These are phyloP conservation scores for Wickerhamiella kurtzmanii DNA, from an alignment of 805 yeast species.

Conservation along the genomic window DNA sequence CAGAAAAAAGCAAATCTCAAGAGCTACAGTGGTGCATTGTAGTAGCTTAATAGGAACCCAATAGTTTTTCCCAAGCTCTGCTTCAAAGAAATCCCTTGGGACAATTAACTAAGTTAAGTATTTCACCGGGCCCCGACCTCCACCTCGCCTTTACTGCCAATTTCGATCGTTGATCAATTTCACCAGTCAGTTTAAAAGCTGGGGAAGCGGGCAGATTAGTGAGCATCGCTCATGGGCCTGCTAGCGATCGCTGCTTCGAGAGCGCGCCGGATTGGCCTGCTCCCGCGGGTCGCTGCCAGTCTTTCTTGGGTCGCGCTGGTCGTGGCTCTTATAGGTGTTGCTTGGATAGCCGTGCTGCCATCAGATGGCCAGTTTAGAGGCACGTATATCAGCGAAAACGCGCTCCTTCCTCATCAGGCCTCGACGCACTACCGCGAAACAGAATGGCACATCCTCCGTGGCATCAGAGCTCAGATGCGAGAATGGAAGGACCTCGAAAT, in stretches of 20 bases:
- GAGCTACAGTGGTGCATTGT: too few relatives aligned
- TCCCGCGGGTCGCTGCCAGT: conserved; percentile 15
- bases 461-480: conserved; percentile 54
- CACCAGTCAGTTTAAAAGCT: not conserved
- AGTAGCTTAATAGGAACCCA: too few relatives aligned
- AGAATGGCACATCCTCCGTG: conserved; percentile 87
- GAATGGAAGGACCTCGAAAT: conserved; percentile 26
- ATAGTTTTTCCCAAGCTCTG: too few relatives aligned
- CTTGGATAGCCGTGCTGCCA: conserved; percentile 53
- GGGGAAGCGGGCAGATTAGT: not conserved
- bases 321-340: conserved; percentile 30
- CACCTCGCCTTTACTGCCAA: too few relatives aligned
- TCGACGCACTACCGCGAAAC: conserved; percentile 81
- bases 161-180: too few relatives aligned
- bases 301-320: conserved; percentile 23
- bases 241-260: conserved; percentile 23
- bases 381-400: conserved; percentile 90
- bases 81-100: too few relatives aligned
- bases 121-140: too few relatives aligned
- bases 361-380: conserved; percentile 65
- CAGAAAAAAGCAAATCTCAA: too few relatives aligned
- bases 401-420: conserved; percentile 93
- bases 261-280: conserved; percentile 21
- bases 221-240: conserved; percentile 23
- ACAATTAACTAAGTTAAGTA: too few relatives aligned